Evolutionary conservation across 495 filamentous ascomycete species (phyloP), one percentile per base, ranked within the genome.

Genomic region (Mytilinidion resinicola): DNA sequence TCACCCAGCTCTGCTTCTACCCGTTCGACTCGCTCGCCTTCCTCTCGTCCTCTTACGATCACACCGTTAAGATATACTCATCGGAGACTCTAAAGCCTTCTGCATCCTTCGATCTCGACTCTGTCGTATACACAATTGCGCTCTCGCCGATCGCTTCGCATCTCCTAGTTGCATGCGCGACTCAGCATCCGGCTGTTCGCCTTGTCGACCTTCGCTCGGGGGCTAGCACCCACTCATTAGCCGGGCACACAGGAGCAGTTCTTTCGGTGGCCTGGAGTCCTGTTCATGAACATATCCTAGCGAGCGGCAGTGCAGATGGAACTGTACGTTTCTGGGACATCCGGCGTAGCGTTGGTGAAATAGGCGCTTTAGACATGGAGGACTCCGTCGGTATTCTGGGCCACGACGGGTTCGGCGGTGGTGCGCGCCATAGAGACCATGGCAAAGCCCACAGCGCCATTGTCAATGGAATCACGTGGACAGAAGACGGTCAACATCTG

Each of bases 1-100:
- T 96, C 52, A 95, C 91, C 1, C 85, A 90, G 37, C 72, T 96
- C 39, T 88, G 80, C 1, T 95, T 95, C 73, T 96, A 93, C 65
- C 90, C 91, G 3, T 93, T 93, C 64, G 91, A 92, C 74, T 73
- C 85, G 57, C 72, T 80, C 61, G 74, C 91, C 35, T 93, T 97
- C 62, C 75, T 95, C 10, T 88, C 88, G 1, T 86, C 85, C 10
- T 89, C 90, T 47, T 90, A 89, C 68, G 91, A 96, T 69, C 83
- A 87, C 57, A 88, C 84, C 3, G 76, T 96, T 35, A 91, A 91
- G 69, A 73, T 91, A 2, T 96, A 86, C 66, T 82, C 85, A 9
- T 83, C 89, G 0, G 78, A 84, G 38, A 76, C 79, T 59, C 71
- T 89, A 50, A 20, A 73, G 57, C 21, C 79, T 60, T 75, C 86